phyloP scores from a whole-genome alignment of 1,284 basidiomycete species.

The Ceratobasidium papillatum region DNA sequence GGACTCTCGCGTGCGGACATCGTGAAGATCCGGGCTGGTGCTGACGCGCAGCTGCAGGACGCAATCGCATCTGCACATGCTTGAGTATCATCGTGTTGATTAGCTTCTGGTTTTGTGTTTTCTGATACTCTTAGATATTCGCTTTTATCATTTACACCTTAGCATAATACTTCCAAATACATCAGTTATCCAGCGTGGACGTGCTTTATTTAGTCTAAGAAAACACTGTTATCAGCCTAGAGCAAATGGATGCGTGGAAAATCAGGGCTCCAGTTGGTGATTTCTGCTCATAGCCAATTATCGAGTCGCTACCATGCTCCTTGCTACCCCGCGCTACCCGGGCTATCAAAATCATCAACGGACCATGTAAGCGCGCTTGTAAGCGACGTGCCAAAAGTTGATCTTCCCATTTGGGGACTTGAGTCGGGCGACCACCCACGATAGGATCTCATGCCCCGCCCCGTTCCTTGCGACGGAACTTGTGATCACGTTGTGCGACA shows the following conservation, averaged over 20 bases:
- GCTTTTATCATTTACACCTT: not conserved
- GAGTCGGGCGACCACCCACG: slow-evolving; percentile 17
- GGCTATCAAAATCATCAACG: not conserved
- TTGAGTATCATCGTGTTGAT: not conserved
- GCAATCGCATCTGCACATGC: not conserved
- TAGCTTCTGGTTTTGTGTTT: not conserved
- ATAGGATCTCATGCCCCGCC: slow-evolving; percentile 8
- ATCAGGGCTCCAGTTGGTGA: not conserved
- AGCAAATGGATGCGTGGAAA: not conserved
- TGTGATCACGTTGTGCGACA: not conserved
- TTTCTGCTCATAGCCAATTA: not conserved
- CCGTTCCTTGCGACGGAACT: slow-evolving; percentile 9
- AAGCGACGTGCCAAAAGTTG: not conserved
- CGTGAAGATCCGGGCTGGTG: slow-evolving; percentile 53
- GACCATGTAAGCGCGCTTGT: slow-evolving; percentile 6
- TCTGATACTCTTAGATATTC: not conserved
- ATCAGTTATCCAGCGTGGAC: not conserved
- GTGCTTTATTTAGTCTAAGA: not conserved
- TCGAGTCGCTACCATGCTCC: not conserved
- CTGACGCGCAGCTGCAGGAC: slow-evolving; percentile 31
- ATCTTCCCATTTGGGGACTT: not conserved
- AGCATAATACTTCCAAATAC: not conserved
- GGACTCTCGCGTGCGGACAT: slow-evolving; percentile 67
- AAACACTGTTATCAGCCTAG: not conserved
- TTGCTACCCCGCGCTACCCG: not conserved